Evolutionary conservation across 148 eudicot species (phyloP).

Genomic region (Chenopodium album): DNA sequence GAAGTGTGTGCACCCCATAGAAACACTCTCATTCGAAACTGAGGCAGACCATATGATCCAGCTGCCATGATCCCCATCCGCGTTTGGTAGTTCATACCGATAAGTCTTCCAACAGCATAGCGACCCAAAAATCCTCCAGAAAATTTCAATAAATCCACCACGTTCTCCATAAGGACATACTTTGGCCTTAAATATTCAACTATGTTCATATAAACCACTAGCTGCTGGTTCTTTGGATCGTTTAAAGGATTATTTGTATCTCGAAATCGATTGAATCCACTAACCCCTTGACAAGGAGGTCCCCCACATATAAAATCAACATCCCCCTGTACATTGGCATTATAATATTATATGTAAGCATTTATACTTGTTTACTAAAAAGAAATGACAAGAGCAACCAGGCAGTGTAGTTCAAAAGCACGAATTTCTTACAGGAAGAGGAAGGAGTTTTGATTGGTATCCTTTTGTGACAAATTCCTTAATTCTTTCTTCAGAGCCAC

Average conservation of each 20-base stretch:
- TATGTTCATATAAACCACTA: conserved; percentile 26
- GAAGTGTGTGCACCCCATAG: conserved; percentile 26
- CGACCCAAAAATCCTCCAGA: conserved; percentile 21
- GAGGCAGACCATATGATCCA: conserved; percentile 27
- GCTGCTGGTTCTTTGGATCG: conserved; percentile 24
- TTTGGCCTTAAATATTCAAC: conserved; percentile 15
- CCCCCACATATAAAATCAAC: conserved; percentile 28
- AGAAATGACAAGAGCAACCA: background rate
- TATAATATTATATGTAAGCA: background rate
- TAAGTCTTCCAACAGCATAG: conserved; percentile 23
- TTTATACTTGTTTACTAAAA: background rate
- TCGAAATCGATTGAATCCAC: conserved; percentile 23
- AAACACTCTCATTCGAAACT: conserved; percentile 23
- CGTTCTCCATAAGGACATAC: conserved; percentile 27
- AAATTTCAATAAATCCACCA: conserved; percentile 20
- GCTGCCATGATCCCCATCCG: conserved; percentile 27
- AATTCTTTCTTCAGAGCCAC: conserved; percentile 18
- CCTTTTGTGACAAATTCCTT: conserved; percentile 23
- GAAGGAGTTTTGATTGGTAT: conserved; percentile 14
- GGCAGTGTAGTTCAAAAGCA: background rate
- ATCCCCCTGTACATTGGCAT: conserved; percentile 14
- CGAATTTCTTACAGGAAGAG: conserved; percentile 19
- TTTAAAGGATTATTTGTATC: conserved; percentile 7
- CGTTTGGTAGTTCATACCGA: conserved; percentile 22
- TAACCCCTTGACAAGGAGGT: conserved; percentile 31